phyloP scores from a whole-genome alignment of 1,284 basidiomycete species.

The Leccinum proliferum region DNA sequence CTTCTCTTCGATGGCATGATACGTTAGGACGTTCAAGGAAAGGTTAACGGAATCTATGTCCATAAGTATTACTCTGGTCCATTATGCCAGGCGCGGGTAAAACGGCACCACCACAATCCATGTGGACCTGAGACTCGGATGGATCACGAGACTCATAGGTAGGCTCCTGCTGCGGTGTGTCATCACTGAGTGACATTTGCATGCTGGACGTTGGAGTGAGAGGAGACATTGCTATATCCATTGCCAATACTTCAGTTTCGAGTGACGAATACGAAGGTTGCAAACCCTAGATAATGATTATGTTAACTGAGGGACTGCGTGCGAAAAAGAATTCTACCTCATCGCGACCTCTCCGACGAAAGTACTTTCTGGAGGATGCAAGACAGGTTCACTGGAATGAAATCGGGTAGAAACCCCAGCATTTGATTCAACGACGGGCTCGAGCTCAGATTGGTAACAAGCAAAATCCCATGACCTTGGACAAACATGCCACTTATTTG shows the following conservation, averaged over 20 bases:
- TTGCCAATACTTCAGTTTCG: neutral
- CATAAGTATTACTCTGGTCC: neutral
- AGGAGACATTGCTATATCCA: neutral
- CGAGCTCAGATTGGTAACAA: conserved; percentile 22
- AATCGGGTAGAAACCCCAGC: neutral
- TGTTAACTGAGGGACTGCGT: conserved; percentile 10
- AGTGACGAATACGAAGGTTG: neutral
- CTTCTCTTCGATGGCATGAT: too few relatives aligned
- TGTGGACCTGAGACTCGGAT: neutral
- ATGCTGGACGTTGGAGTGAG: neutral
- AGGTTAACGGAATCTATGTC: neutral
- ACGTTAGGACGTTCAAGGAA: neutral
- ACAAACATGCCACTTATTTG: neutral
- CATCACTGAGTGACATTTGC: neutral
- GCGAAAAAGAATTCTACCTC: conserved; percentile 16
- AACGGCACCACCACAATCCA: neutral
- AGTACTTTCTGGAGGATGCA: neutral
- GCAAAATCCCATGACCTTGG: conserved; percentile 24
- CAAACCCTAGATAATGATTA: conserved; percentile 10
- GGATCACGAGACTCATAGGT: neutral
- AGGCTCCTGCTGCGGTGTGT: neutral
- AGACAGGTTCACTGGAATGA: neutral
- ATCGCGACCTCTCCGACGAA: neutral
- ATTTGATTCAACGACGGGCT: conserved; percentile 3
- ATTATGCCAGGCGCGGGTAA: neutral